Base-by-base conservation (phyloP, 192 early-diverging fungal genomes). In the Phlyctochytrium planicorne region DNA sequence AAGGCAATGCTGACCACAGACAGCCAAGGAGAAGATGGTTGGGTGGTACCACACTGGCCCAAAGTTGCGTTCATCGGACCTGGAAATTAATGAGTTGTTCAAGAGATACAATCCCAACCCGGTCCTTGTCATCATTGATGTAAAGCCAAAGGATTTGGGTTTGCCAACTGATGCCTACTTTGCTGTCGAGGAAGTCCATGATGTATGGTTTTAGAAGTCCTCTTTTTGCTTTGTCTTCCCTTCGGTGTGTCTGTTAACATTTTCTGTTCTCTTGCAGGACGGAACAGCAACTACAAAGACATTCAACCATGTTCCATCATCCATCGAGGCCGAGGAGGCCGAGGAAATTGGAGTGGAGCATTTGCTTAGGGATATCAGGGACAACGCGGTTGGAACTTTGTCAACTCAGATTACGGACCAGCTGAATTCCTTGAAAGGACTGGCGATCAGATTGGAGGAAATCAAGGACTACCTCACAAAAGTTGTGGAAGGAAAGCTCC, bases 311-410 rank as follows among this genome's bases (percentile, higher is more conserved):
- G 90, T 97, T 25, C 93, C 91, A 1, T 95, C 94, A 14, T 86
- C 91, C 56, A 96, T 99, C 66, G 96, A 95, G 36, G 97, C 97
- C 2, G 97, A 99, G 75, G 97, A 99, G 78, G 93, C 96, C n/a
- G 97, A 99, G 82, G 97, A 99, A 74, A 98, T 99, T 76, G 97
- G 97, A 34, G 97, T 99, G 0, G 97, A 99, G 74, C 97, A 99
- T 66, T 80, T 99, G 72, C 82, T 99, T 60, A 88, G 97, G 64
- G 97, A 99, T 72, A 96, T 99, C 74, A 99, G 98, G 77, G 97
- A 99, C 77, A 96, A 89, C 60, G 86, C 93, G n/a, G 89, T 92
- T 30, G 96, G 97, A 1, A 94, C 94, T 23, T 80, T 99, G 36
- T 94, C 94, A 0, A 96, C 91, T n/a, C 89, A 94, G 27, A 88